Evolutionary conservation across 2,329 filamentous ascomycete species (phyloP), one percentile per base, ranked within the genome.

Genomic region (Aspergillus sp.): DNA sequence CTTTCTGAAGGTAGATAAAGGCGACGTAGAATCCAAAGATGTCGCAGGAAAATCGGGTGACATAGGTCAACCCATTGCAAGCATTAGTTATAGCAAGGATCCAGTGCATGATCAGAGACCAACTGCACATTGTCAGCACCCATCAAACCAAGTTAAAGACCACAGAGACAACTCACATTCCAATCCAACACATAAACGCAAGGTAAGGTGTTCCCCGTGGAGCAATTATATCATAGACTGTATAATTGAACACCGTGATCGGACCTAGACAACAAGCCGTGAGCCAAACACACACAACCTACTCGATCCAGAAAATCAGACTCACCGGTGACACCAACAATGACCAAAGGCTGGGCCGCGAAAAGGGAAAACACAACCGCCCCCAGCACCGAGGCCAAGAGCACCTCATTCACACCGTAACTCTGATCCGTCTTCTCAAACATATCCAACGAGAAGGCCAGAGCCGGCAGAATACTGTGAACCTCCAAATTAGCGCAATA

Each of bases 1-100:
- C 92, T 76, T 96, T 96, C 71, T 96, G 91, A 20, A 96, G 82
- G 72, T 96, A 96, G 75, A 96, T 94, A 71, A 90, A 92, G 58
- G 92, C 92, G 52, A 96, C 92, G 72, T 96, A 96, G 78, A 96
- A 96, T 54, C 92, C 92, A 66, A 96, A 96, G 69, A 94, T 95
- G 74, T 96, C 92, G 77, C 92, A 96, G 24, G 91, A 92, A 73
- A 96, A 96, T 14, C 91, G 85, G 1, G 92, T 96, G 22, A 96
- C 92, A 75, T 93, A 96, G 70, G 87, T 88, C n/a, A 96, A 81
- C 69, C 84, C 90, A 75, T 96, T 95, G 80, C 92, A 96, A 1
- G 91, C 87, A 73, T 96, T 96, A 11, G 90, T 91, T 57, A 91
- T 81, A 52, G 92, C 92, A 20, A 96, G 84, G 47, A 92, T 80